Base-by-base conservation (phyloP, 805 yeast genomes). In the Candida patagonica region DNA sequence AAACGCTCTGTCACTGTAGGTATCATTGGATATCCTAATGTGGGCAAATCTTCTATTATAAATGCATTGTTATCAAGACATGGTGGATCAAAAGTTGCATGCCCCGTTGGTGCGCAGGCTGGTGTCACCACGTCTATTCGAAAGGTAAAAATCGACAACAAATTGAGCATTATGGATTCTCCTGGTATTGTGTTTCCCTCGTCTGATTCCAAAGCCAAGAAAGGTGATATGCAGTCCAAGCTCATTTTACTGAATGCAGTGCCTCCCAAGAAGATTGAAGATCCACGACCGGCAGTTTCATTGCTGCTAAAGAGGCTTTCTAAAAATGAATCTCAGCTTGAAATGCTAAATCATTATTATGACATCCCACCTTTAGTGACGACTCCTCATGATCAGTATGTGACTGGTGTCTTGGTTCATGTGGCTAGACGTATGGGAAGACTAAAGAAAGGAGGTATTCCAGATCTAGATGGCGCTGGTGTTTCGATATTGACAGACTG, bases 81-180 rank as follows among this genome's bases (percentile, higher is more conserved):
- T 59, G 79, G 83, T 42, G 49, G 56, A 44, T 38, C 40, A 24
- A 67, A 76, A 32, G 76, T 73, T 52, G 89, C 88, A 9, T 92
- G 97, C 59, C 96, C 98, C 12, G 94, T 83, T 24, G 98, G 98
- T 37, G 94, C 94, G 57, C 92, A 83, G 65, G 96, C 98, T 2
- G 98, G 98, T 59, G 92, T 92, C 35, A 89, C 98, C 23, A 88
- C 96, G 1, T 68, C 89, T 2, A 66, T 92, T 59, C 76, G 96
- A 64, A 94, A 87, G 60, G 87, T 89, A 43, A 92, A 89, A 65
- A 73, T 89, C 45, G 98, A 89, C 61, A 81, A 78, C 56, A 87
- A 87, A 61, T 72, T 89, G 52, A 85, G 82, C 61, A 71, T 89
- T 48, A 70, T 89, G 55, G 98, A 89, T 62, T 85, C 96, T 40